Evolutionary conservation across 192 early-diverging fungal genomes (phyloP).

Genomic region (Coemansia sp.): DNA sequence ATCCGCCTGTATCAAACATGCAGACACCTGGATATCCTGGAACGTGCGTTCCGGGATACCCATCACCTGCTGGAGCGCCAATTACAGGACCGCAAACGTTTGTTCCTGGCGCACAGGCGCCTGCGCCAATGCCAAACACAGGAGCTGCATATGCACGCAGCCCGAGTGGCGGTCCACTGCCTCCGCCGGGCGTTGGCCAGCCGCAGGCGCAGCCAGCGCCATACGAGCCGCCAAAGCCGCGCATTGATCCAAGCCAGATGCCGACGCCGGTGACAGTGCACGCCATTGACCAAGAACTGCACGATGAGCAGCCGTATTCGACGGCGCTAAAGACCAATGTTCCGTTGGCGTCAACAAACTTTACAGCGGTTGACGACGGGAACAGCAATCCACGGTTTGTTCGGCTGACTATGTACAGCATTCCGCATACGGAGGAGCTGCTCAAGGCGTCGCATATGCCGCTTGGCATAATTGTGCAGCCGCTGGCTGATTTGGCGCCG

Average conservation of each 20-base stretch:
- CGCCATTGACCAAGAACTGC: slow-evolving; percentile 72
- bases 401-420: slow-evolving; percentile 82
- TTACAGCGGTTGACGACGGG: slow-evolving; percentile 87
- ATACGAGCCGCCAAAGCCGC: slow-evolving; percentile 52
- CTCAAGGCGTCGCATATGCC: slow-evolving; percentile 77
- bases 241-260: slow-evolving; percentile 94
- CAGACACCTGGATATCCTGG: slow-evolving; percentile 32
- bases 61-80: slow-evolving; percentile 18
- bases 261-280: slow-evolving; percentile 87
- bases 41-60: slow-evolving; percentile 22
- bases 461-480: slow-evolving; percentile 86
- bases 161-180: slow-evolving; percentile 13
- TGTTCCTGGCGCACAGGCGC: slow-evolving; percentile 45
- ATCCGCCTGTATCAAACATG: slow-evolving; percentile 14
- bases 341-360: slow-evolving; percentile 79
- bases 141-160: slow-evolving; percentile 27
- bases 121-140: slow-evolving; percentile 29
- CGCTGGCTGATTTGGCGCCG: slow-evolving; percentile 77
- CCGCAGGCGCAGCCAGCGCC: slow-evolving; percentile 44
- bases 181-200: slow-evolving; percentile 1
- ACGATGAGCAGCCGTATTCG: slow-evolving; percentile 66
- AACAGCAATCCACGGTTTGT: slow-evolving; percentile 90
- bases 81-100: slow-evolving; percentile 41
- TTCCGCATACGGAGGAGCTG: slow-evolving; percentile 83
- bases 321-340: slow-evolving; percentile 68